A percentile compares a stretch with the other conserved stretches of the same genome.
phyloP scores from a whole-genome alignment of 768 basidiomycete genomes.

The Sporobolomyces phaffii region DNA sequence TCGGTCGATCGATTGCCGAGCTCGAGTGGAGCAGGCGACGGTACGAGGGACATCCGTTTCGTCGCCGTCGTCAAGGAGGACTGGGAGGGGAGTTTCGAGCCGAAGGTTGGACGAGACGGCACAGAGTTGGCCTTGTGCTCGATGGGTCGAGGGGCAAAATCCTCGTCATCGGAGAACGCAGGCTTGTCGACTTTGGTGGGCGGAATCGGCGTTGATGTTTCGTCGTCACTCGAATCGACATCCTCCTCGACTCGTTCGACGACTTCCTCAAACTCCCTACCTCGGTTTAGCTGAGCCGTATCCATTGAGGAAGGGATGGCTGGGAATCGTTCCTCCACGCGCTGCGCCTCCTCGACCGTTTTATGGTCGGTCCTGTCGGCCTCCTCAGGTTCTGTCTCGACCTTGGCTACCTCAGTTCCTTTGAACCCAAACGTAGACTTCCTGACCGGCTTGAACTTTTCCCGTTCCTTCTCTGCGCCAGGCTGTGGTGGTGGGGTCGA shows the following conservation, averaged over 20 bases:
- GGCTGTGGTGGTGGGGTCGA: background rate
- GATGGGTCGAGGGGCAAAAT: slow-evolving; percentile 1
- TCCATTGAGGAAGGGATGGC: background rate
- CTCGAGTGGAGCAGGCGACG: background rate
- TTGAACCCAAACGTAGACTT: slow-evolving; percentile 5
- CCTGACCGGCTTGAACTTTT: slow-evolving; percentile 33
- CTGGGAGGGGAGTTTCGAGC: background rate
- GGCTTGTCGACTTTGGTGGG: background rate
- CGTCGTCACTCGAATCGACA: slow-evolving; percentile 35
- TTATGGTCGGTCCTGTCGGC: background rate
- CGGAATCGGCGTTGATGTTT: background rate
- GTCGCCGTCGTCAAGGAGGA: background rate
- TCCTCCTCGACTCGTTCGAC: slow-evolving; percentile 27
- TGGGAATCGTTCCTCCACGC: slow-evolving; percentile 34
- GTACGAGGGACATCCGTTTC: background rate
- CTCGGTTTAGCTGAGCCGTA: background rate
- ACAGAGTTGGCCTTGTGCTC: background rate
- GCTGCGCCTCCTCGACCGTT: slow-evolving; percentile 5
- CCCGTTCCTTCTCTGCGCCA: slow-evolving; percentile 3
- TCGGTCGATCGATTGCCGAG: background rate
- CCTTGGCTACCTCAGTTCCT: background rate
- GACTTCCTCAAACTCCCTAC: slow-evolving; percentile 22
- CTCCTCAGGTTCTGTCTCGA: no score
- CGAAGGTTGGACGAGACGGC: background rate
- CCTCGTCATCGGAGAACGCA: slow-evolving; percentile 22